Evolutionary conservation across 768 basidiomycete genomes (phyloP), one percentile per base, ranked within the genome.

Genomic region (Imleria badia): DNA sequence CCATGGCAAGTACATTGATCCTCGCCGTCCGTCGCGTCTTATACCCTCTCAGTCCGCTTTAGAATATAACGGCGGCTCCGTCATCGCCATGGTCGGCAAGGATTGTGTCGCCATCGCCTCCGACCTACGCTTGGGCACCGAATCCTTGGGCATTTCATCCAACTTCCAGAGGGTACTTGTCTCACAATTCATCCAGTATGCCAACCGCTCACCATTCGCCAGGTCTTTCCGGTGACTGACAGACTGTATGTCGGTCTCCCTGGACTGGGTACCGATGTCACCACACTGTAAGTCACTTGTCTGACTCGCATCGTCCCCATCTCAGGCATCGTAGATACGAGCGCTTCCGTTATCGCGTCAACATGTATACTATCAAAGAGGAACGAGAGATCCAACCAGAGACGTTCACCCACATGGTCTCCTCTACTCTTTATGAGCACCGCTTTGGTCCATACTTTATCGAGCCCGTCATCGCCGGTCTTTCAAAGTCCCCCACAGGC

Each of bases 341-440:
- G 72, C 83, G 85, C 38, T 88, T 98, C 67, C 86, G 97, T 49
- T 95, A 89, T 75, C 82, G 94, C 60, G 89, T 96, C 54, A 99
- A 99, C 78, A 95, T 98, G 92, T 98, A 98, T 75, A 91, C 92
- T 31, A 98, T 99, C 81, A 99, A 99, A 74, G 96, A 99, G 73
- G 96, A 97, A 69, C 85, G 96, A 59, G 88, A 96, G 67, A 97
- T 99, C 65, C 87, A 92, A 62, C 97, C 97, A 41, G 87, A 94
- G 77, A 93, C 94, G 8, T 98, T 98, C 73, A 89, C 94, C 26
- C 94, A 94, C 67, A 86, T 99, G 59, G 89, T 98, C 56, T 93
- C 91, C 40, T 94, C 92, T 48, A 96, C 95, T 20, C 81, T 99
- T 15, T 99, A 98, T 72, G 94, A 98, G 73, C 85, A 84, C 68